Base-by-base conservation (phyloP, 2,329 filamentous ascomycete genomes). In the Pseudogymnoascus sp. region DNA sequence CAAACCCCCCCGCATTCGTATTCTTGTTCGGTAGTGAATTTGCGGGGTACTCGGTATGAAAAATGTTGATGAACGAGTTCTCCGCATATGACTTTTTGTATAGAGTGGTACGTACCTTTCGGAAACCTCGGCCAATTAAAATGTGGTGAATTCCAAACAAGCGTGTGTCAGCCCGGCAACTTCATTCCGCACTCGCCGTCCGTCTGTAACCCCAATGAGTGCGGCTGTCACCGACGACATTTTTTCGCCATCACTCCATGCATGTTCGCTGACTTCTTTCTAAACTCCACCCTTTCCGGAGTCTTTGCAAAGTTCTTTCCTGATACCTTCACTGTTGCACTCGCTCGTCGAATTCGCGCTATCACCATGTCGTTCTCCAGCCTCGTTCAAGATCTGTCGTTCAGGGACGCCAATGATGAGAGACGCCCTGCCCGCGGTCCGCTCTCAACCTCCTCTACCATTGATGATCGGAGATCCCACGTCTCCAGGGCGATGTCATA, bases 401-500 rank as follows among this genome's bases (percentile, higher is more conserved):
- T 86, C 66, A 84, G 83, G 69, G 84, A 86, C 70, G 71, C 75
- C 68, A 74, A 77, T 67, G 77, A 65, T 44, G 67, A 65, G 62
- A 74, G 66, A 70, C 79, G 83, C 68, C 80, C 82, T 63, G 75
- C 78, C 40, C 77, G 77, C 63, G 77, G 76, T 25, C 74, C 76
- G 4, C 81, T 83, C 25, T 69, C 64, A 3, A 18, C 70, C n/a
- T 63, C 64, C 16, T 73, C 71, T 10, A 84, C 81, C n/a, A 70
- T 82, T 35, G 84, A 87, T 63, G 84, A 86, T 72, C 77, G 79
- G 53, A 76, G 81, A 44, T 87, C 84, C 60, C 83, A 84, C 72
- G 74, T 87, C 67, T 88, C 85, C 21, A 79, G 82, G 62, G 83
- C 84, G 70, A 84, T 84, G 80, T 87, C 84, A 18, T 87, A 87